phyloP scores from a whole-genome alignment of 805 yeast species.

The Spathaspora girioi region DNA sequence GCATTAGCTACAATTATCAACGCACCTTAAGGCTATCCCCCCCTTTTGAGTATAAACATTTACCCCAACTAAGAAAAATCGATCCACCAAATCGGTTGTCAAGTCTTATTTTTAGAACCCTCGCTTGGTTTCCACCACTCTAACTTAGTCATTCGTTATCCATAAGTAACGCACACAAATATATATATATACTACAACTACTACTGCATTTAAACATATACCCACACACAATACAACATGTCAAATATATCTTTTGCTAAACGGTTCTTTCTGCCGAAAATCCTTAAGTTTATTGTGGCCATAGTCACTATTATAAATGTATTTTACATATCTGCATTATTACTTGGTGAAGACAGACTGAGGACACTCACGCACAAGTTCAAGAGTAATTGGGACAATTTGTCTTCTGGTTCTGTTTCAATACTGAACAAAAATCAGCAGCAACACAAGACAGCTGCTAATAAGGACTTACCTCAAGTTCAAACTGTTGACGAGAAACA shows the following conservation, averaged over 20 bases:
- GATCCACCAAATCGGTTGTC: constrained; percentile 18
- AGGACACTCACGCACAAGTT: constrained; percentile 3
- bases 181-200: neutral
- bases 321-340: constrained; percentile 14
- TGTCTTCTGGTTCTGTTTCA: neutral
- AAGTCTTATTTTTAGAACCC: neutral
- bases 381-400: constrained; percentile 1
- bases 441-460: constrained; percentile 2
- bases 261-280: constrained; percentile 10
- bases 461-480: constrained; percentile 2
- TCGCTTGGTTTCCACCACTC: neutral
- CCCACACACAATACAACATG: neutral
- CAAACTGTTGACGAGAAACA: neutral
- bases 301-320: constrained; percentile 14
- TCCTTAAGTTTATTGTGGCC: constrained; percentile 15
- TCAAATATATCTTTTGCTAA: constrained; percentile 7
- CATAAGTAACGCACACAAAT: neutral
- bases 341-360: constrained; percentile 10
- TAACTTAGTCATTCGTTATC: constrained; percentile 1
- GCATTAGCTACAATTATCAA: too few species aligned
- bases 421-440: neutral
- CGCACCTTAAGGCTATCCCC: too few species aligned
- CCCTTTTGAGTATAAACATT: too few species aligned
- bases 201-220: neutral
- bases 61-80: neutral